phyloP scores from a whole-genome alignment of 371 early-diverging fungal genomes.

The Actinomortierella wolfii region DNA sequence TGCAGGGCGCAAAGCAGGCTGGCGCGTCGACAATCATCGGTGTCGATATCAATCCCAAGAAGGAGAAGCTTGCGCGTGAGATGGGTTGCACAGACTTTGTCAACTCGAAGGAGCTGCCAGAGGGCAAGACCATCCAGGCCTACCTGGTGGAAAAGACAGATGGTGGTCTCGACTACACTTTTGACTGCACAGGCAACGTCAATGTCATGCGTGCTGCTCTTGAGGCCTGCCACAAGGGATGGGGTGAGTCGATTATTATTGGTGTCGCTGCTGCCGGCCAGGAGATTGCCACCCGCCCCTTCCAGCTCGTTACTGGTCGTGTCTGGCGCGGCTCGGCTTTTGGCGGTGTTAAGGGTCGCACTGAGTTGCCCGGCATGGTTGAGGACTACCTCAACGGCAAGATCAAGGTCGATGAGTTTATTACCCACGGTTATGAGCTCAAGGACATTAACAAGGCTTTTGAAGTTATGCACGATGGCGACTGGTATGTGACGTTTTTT shows the following conservation, averaged over 20 bases:
- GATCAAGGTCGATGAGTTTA: conserved; percentile 90
- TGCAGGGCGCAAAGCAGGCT: conserved; percentile 89
- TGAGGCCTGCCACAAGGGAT: conserved; percentile 92
- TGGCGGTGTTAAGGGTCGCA: conserved; percentile 95
- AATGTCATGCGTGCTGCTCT: conserved; percentile 94
- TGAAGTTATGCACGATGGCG: conserved; percentile 83
- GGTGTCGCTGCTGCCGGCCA: conserved; percentile 94
- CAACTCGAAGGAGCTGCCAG: conserved; percentile 79
- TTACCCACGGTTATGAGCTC: conserved; percentile 83
- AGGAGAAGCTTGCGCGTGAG: conserved; percentile 78
- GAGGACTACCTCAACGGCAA: conserved; percentile 81
- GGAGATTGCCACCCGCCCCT: conserved; percentile 92
- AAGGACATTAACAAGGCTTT: conserved; percentile 92
- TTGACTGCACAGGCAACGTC: conserved; percentile 93
- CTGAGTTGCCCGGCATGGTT: conserved; percentile 89
- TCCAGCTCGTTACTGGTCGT: conserved; percentile 93
- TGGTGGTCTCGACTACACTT: conserved; percentile 95
- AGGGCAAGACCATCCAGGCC: conserved; percentile 79
- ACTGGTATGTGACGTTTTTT: conserved; percentile 54
- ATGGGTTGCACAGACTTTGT: conserved; percentile 94
- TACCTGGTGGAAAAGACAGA: conserved; percentile 89
- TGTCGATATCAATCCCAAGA: conserved; percentile 87
- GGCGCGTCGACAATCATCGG: conserved; percentile 72
- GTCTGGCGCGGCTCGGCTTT: conserved; percentile 97
- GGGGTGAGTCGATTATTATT: conserved; percentile 88